Base-by-base conservation (phyloP, 148 eudicot species). In the Salicornia ramosissima region DNA sequence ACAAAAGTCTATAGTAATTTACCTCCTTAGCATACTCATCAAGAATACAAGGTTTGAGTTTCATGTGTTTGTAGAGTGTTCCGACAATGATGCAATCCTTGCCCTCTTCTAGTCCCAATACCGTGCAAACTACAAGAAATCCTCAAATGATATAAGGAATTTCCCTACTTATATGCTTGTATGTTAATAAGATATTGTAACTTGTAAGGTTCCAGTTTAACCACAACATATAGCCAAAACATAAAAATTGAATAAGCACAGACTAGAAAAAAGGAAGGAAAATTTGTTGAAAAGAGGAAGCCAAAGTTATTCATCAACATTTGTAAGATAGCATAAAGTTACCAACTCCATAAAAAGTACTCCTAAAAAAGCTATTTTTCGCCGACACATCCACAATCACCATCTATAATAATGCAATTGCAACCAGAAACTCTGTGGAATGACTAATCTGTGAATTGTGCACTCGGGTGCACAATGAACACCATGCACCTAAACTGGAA, bases 1-100 rank as follows among this genome's bases (percentile, higher is more conserved):
- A 18, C 9, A 42, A 10, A 70, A n/a, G 54, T 42, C 10, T 29
- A 47, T 12, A 13, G 21, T 52, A 19, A 40, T 19, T 71, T 85
- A 94, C 96, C 96, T 90, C 92, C 81, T 94, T 94, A 16, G 98
- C 83, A 74, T 90, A 90, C 79, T 94, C 98, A 63, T 88, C 92
- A 65, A 94, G 97, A 76, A 94, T 79, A 45, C 81, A 75, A 59
- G 98, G 96, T 77, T 94, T 94, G 67, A 94, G 97, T 71, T 87
- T 94, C 98, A 94, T 90, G 77, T 88, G 88, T 80, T 94, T 94
- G 83, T 90, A 94, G 36, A 94, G 85, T 34, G 98, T 94, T 72
- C 98, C 98, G 76, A 94, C 96, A 68, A 90, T 72, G 34, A 94
- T 74, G 77, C 98, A 94, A 70, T 88, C 88, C 61, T 87, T 90